phyloP scores from a whole-genome alignment of 2,329 filamentous ascomycete species.

The Neofusicoccum cordaticola region DNA sequence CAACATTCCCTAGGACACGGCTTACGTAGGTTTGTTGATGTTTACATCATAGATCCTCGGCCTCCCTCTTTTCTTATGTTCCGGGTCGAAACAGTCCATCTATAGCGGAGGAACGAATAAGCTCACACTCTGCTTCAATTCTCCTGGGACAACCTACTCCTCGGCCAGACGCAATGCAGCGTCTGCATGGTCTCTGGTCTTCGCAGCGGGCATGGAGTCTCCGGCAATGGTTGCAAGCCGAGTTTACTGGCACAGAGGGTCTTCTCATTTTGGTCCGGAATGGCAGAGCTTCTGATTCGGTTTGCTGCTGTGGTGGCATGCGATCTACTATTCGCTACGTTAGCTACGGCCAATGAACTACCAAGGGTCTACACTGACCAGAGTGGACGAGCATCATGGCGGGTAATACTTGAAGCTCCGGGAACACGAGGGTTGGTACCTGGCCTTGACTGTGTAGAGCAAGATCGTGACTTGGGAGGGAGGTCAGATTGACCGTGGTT shows the following conservation, averaged over 20 bases:
- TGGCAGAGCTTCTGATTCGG: background rate
- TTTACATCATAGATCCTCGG: conserved; percentile 1
- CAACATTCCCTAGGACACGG: background rate
- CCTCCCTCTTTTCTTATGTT: conserved; percentile 8
- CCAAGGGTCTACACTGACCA: background rate
- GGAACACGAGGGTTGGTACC: background rate
- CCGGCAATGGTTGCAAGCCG: conserved; percentile 9
- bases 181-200: background rate
- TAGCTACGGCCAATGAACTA: background rate
- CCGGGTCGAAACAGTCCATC: conserved; percentile 4
- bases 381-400: background rate
- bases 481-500: background rate
- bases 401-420: background rate
- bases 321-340: background rate
- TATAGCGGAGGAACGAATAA: background rate
- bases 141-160: background rate
- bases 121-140: background rate
- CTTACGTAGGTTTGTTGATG: conserved; percentile 5
- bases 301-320: background rate
- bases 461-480: background rate
- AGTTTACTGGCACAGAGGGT: conserved; percentile 2
- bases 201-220: conserved; percentile 8
- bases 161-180: conserved; percentile 6
- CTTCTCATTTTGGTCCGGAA: background rate
- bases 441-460: background rate